These are phyloP conservation scores for Magnaporthiopsis rhizophila DNA, from an alignment of 2,329 filamentous ascomycete species.

Conservation along the genomic window DNA sequence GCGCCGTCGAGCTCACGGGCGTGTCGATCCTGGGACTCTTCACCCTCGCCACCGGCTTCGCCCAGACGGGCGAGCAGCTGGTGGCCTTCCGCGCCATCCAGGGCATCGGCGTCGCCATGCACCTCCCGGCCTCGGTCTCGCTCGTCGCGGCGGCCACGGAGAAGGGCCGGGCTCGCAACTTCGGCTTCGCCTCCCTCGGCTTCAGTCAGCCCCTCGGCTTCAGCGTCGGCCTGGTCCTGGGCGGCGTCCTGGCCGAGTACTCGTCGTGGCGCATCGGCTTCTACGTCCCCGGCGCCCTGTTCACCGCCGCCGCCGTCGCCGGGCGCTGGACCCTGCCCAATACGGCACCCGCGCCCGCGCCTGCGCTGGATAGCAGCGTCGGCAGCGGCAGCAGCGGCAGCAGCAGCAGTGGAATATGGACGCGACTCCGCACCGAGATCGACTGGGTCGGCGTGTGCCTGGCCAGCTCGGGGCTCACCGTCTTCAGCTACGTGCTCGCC, in stretches of 20 bases:
- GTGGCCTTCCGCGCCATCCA: conserved; percentile 31
- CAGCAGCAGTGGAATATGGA: conserved; percentile 15
- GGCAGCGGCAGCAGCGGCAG: not conserved
- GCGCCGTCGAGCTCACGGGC: conserved; percentile 25
- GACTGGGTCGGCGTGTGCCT: conserved; percentile 47
- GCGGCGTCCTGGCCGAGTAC: conserved; percentile 37
- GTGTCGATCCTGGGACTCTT: conserved; percentile 21
- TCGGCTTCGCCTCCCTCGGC: conserved; percentile 35
- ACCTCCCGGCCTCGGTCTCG: conserved; percentile 26
- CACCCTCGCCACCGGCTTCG: conserved; percentile 24
- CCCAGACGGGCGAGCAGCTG: conserved; percentile 23
- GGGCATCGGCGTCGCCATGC: conserved; percentile 28
- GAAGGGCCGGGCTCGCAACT: conserved; percentile 26
- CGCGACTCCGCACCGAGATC: conserved; percentile 30
- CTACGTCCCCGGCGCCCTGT: conserved; percentile 30
- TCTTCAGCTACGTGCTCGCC: conserved; percentile 44
- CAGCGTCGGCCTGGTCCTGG: conserved; percentile 40
- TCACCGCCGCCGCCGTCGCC: conserved; percentile 25
- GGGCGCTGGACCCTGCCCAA: conserved; percentile 28
- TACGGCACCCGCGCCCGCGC: conserved; percentile 10
- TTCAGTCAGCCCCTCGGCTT: conserved; percentile 40
- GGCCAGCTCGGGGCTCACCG: conserved; percentile 35
- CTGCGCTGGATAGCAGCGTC: too few relatives aligned
- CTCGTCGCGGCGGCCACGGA: conserved; percentile 25
- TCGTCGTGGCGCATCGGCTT: conserved; percentile 39